phyloP scores from a whole-genome alignment of 306 rosid species.

The Begonia fuchsioides region DNA sequence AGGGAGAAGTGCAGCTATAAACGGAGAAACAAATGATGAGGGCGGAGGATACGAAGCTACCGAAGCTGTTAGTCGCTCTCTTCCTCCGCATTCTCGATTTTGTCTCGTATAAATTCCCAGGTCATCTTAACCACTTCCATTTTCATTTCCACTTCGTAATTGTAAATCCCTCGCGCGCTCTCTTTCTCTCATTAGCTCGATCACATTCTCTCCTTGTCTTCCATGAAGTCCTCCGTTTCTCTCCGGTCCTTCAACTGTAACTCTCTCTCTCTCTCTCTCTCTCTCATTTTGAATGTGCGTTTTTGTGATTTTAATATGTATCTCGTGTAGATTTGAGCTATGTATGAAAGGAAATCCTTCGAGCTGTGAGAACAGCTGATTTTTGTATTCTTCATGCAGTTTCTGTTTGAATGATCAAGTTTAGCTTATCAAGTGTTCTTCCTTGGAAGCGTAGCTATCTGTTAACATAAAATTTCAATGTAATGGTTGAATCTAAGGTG shows the following conservation, averaged over 20 bases:
- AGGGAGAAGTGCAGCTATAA: not conserved
- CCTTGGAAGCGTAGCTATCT: no score
- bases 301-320: no score
- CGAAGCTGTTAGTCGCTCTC: not conserved
- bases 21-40: constrained; percentile 40
- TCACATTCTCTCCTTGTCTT: constrained; percentile 9
- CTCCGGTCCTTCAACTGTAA: constrained; percentile 64
- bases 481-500: no score
- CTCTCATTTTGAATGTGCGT: not conserved
- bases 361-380: no score
- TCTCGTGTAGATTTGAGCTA: no score
- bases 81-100: constrained; percentile 11
- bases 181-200: constrained; percentile 10
- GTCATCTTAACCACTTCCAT: constrained; percentile 6
- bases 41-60: constrained; percentile 65
- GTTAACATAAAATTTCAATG: no score
- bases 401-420: no score
- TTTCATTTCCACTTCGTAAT: constrained; percentile 8
- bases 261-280: constrained; percentile 5
- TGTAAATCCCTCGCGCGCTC: not conserved
- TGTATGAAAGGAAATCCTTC: no score
- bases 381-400: no score
- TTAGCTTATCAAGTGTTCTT: no score
- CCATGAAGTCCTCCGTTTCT: constrained; percentile 63
- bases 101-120: constrained; percentile 11